Evolutionary conservation across 2,329 filamentous ascomycete species (phyloP).

Genomic region (Blumeriella jaapii): DNA sequence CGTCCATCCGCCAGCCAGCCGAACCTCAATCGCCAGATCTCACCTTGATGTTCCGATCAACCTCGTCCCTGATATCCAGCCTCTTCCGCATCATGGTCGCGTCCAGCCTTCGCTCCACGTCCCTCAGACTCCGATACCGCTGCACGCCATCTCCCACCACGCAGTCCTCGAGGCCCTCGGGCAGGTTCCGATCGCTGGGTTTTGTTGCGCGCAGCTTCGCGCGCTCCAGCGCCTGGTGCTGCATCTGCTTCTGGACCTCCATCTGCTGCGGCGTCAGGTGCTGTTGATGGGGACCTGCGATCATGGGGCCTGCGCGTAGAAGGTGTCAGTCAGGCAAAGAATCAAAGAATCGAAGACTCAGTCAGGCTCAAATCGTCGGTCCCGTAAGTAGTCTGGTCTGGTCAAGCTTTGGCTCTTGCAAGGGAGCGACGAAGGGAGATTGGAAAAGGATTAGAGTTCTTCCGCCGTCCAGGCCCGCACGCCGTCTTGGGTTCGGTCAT

Average conservation of each 20-base stretch:
- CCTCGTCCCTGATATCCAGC: constrained; percentile 75
- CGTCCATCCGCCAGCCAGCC: neutral
- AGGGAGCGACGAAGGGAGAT: neutral
- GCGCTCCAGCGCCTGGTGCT: constrained; percentile 48
- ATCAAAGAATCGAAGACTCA: neutral
- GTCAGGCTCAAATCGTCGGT: too few relatives aligned
- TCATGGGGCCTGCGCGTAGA: constrained; percentile 23
- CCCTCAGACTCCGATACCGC: constrained; percentile 73
- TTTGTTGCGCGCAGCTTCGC: constrained; percentile 75
- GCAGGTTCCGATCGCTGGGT: constrained; percentile 89
- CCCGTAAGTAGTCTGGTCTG: too few relatives aligned
- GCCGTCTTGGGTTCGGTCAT: neutral
- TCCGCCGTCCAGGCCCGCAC: neutral
- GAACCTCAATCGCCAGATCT: too few relatives aligned
- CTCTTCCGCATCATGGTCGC: constrained; percentile 90
- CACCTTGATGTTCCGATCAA: constrained; percentile 63
- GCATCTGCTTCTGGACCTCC: constrained; percentile 40
- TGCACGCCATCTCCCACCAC: constrained; percentile 72
- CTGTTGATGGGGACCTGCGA: constrained; percentile 23
- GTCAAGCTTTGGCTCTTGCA: too few relatives aligned
- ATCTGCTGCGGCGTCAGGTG: constrained; percentile 45
- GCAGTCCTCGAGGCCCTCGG: constrained; percentile 76
- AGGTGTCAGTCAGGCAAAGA: neutral
- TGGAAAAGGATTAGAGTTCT: neutral
- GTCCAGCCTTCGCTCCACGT: constrained; percentile 80